Evolutionary conservation across 192 early-diverging fungal genomes (phyloP).

Genomic region (Podila minutissima): DNA sequence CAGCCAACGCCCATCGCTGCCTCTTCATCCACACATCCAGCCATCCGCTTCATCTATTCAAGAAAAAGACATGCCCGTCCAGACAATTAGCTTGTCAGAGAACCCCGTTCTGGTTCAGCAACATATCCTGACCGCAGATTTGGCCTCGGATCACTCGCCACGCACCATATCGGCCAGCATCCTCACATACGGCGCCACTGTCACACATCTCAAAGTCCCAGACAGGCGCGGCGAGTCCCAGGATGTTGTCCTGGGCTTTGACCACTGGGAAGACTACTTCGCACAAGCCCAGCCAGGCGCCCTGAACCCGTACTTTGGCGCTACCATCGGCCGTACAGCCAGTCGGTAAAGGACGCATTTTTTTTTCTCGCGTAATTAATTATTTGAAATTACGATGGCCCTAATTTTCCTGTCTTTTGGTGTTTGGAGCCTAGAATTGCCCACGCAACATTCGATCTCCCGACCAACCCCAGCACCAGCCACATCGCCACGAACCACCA

Average conservation of each 20-base stretch:
- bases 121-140: slow-evolving; percentile 7
- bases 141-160: not conserved
- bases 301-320: slow-evolving; percentile 81
- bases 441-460: slow-evolving; percentile 69
- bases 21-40: no score
- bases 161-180: slow-evolving; percentile 43
- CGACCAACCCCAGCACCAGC: slow-evolving; percentile 35
- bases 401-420: not conserved
- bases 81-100: slow-evolving; percentile 24
- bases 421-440: slow-evolving; percentile 57
- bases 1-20: no score
- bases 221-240: slow-evolving; percentile 61
- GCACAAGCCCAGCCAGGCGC: slow-evolving; percentile 33
- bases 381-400: no score
- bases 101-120: slow-evolving; percentile 27
- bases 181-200: slow-evolving; percentile 73
- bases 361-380: not conserved
- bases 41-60: not conserved
- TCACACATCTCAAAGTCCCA: slow-evolving; percentile 69
- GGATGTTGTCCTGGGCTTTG: slow-evolving; percentile 84
- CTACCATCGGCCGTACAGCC: slow-evolving; percentile 76
- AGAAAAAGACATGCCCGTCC: slow-evolving; percentile 12
- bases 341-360: slow-evolving; percentile 62
- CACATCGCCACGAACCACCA: slow-evolving; percentile 31
- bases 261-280: slow-evolving; percentile 60